These are phyloP conservation scores for Mentha longifolia DNA, from an alignment of 257 asterid genomes.

Conservation along the genomic window DNA sequence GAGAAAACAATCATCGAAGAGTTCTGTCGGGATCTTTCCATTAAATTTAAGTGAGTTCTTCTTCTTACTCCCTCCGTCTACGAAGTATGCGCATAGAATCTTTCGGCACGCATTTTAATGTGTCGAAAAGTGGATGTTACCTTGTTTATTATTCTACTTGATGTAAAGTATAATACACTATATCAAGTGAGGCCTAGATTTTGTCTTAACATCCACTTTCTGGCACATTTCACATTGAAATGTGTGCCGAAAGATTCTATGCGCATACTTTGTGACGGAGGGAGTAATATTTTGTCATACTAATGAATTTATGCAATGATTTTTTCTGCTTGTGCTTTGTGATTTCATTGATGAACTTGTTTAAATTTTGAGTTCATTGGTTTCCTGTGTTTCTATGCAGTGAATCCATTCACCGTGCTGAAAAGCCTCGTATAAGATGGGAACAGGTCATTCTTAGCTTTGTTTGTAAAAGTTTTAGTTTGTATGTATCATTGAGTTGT, in stretches of 20 bases:
- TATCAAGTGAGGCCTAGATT: no score
- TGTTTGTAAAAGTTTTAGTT: neutral
- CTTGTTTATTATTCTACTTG: no score
- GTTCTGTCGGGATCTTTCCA: slow-evolving; percentile 64
- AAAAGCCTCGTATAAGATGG: slow-evolving; percentile 53
- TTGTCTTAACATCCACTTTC: no score
- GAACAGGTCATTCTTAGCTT: slow-evolving; percentile 62
- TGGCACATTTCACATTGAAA: no score
- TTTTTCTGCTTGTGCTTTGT: slow-evolving; percentile 10
- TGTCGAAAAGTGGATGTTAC: no score
- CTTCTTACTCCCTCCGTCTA: no score
- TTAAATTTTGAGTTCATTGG: slow-evolving; percentile 2
- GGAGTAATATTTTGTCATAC: slow-evolving; percentile 15
- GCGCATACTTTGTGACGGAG: no score
- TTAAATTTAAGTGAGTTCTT: slow-evolving; percentile 67
- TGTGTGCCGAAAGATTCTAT: no score
- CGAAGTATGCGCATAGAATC: no score
- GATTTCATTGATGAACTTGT: neutral
- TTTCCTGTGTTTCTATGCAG: slow-evolving; percentile 46
- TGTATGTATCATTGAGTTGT: neutral
- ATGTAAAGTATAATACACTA: no score
- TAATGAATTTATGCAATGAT: neutral
- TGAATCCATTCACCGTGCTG: slow-evolving; percentile 57
- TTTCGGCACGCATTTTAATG: no score
- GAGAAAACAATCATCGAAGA: slow-evolving; percentile 42